phyloP scores from a whole-genome alignment of 2,329 filamentous ascomycete genomes.

The Coleophoma crateriformis region DNA sequence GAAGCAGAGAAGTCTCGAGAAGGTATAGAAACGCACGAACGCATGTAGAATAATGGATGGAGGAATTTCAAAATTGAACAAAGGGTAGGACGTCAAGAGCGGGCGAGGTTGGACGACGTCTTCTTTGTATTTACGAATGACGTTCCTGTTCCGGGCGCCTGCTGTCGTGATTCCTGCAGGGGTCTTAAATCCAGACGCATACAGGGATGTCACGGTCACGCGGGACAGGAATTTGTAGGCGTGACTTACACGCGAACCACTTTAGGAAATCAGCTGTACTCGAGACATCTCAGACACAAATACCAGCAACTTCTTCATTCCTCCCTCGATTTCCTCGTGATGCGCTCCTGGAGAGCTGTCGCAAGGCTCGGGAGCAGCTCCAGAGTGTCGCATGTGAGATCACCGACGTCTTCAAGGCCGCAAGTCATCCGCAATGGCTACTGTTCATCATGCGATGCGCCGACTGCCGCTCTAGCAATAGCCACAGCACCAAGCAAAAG shows the following conservation, averaged over 20 bases:
- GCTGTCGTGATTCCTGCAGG: too few relatives aligned
- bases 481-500: neutral
- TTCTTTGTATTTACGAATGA: too few relatives aligned
- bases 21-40: too few relatives aligned
- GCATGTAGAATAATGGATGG: too few relatives aligned
- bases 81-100: too few relatives aligned
- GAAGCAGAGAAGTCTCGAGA: neutral
- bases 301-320: neutral
- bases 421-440: conserved; percentile 18
- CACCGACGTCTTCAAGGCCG: conserved; percentile 2
- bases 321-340: conserved; percentile 11
- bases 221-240: neutral
- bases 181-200: too few relatives aligned
- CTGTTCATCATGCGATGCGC: conserved; percentile 23
- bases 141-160: too few relatives aligned
- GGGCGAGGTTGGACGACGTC: too few relatives aligned
- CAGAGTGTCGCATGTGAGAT: conserved; percentile 4
- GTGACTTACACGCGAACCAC: conserved; percentile 3
- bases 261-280: conserved; percentile 3
- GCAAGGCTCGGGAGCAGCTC: conserved; percentile 12
- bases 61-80: too few relatives aligned
- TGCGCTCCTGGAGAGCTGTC: conserved; percentile 25
- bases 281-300: neutral
- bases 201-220: conserved; percentile 8
- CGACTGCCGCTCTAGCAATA: neutral